Evolutionary conservation across 2,329 filamentous ascomycete species (phyloP).

Genomic region (Aureobasidium sp.): DNA sequence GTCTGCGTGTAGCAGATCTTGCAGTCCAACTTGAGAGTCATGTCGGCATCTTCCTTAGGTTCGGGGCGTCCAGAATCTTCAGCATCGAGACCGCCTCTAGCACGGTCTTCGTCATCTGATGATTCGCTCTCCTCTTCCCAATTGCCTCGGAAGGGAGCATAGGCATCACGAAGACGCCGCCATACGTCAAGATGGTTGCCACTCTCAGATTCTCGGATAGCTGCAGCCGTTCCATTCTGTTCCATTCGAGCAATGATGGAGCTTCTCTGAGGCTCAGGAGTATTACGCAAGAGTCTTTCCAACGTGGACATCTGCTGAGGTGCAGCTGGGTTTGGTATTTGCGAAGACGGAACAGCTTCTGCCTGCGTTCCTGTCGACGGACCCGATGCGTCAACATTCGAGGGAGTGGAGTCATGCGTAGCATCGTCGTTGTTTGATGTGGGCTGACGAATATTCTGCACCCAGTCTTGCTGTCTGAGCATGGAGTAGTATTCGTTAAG

Average conservation of each 20-base stretch:
- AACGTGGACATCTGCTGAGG: neutral
- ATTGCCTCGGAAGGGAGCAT: neutral
- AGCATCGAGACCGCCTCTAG: constrained; percentile 34
- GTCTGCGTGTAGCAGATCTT: constrained; percentile 45
- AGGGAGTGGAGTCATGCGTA: neutral
- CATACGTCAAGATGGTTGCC: constrained; percentile 2
- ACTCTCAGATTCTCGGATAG: neutral
- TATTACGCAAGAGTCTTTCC: constrained; percentile 11
- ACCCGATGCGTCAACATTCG: neutral
- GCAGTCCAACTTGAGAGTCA: constrained; percentile 44
- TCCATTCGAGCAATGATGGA: constrained; percentile 11
- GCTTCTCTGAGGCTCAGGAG: constrained; percentile 10
- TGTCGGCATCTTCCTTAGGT: constrained; percentile 39
- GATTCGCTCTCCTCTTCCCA: constrained; percentile 16
- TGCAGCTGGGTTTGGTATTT: neutral
- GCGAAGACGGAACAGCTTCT: neutral
- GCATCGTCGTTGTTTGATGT: neutral
- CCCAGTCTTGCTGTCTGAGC: constrained; percentile 21
- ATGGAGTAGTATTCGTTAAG: constrained; percentile 24
- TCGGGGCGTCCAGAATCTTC: constrained; percentile 37
- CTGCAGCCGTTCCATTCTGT: constrained; percentile 11
- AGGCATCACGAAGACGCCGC: constrained; percentile 8
- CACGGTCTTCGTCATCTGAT: constrained; percentile 15
- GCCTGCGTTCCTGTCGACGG: neutral
- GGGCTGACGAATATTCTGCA: constrained; percentile 8